These are phyloP conservation scores for Phytophthora cactorum DNA, from an alignment of 352 stramenopile genomes.

Conservation along the genomic window DNA sequence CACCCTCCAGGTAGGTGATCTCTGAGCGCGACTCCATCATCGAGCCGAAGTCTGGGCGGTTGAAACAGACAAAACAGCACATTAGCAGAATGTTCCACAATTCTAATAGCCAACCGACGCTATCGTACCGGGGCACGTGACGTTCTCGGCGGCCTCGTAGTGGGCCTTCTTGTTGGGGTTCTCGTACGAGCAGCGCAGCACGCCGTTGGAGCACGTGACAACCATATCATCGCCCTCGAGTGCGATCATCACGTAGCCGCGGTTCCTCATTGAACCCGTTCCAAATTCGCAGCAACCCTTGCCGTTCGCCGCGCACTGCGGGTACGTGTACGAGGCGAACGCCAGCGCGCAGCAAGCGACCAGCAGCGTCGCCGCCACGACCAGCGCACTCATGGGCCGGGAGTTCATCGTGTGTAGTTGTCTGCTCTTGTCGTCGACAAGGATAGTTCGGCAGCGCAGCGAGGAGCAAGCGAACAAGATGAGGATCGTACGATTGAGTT, in stretches of 20 bases:
- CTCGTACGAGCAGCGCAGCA: slow-evolving; percentile 59
- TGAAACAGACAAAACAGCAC: slow-evolving; percentile 2
- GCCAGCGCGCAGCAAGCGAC: slow-evolving; percentile 31
- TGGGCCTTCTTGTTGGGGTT: slow-evolving; percentile 62
- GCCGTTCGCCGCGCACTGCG: slow-evolving; percentile 47
- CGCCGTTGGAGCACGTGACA: slow-evolving; percentile 65
- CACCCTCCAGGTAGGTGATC: slow-evolving; percentile 55
- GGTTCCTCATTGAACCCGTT: slow-evolving; percentile 60
- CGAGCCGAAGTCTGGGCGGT: slow-evolving; percentile 52
- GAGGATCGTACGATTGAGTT: slow-evolving; percentile 31
- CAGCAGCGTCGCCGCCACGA: slow-evolving; percentile 33
- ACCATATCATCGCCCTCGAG: slow-evolving; percentile 57
- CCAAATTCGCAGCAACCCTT: slow-evolving; percentile 66
- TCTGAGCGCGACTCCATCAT: slow-evolving; percentile 67
- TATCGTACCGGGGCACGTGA: slow-evolving; percentile 59
- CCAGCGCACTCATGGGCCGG: slow-evolving; percentile 29
- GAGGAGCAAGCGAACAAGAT: slow-evolving; percentile 1
- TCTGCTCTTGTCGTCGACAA: not conserved
- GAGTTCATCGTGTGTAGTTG: slow-evolving; percentile 32
- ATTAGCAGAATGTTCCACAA: not conserved
- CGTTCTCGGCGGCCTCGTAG: slow-evolving; percentile 40
- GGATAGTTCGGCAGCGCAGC: slow-evolving; percentile 10
- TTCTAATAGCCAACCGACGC: not conserved
- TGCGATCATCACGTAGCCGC: slow-evolving; percentile 60
- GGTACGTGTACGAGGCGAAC: slow-evolving; percentile 52